Base-by-base conservation (phyloP, 495 filamentous ascomycete species). In the Parachaetomium inaequale region DNA sequence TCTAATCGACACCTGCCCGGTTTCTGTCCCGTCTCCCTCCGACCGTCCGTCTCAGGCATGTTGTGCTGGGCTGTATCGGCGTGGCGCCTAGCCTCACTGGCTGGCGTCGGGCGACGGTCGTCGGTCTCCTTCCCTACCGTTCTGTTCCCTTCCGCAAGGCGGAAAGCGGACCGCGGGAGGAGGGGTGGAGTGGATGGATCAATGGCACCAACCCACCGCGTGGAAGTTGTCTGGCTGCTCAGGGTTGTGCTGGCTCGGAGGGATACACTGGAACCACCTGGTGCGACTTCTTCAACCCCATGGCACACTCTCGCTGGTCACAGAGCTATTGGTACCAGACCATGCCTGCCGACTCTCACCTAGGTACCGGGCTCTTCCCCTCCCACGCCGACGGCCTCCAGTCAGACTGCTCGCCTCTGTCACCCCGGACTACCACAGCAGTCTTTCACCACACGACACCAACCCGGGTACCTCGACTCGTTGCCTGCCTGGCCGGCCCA, bases 141-240 rank as follows among this genome's bases (percentile, higher is more conserved):
- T 42, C 53, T 28, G n/a, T 42, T 11, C 36, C 15, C 10, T n/a
- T 40, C 53, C 53, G 34, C 53, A 29, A 55, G 53, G 53, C 53
- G 34, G 53, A 55, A 28, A 51, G 26, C 7, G 50, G 21, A 26
- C 32, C 1, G 7, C 12, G 21, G 36, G 53, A 42, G 34, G 34
- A 40, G 0, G 51, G 32, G 10, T 26, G 52, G 21, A 6, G 36
- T 55, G 36, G 36, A 26, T 42, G 53, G 53, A 42, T 55, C 53
- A 55, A 40, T 17, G 8, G 14, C 23, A 55, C 34, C 53, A 23
- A 42, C 53, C n/a, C 34, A 19, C 34, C 14, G 23, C 1, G 14
- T 42, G 53, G 34, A 8, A 42, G 3, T 34, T 19, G 53, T n/a
- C n/a, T n/a, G n/a, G n/a, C n/a, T 28, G 51, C 49, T 28, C 21